Evolutionary conservation across 1,139 yeast species (phyloP).

Genomic region (Protomyces inouyei): DNA sequence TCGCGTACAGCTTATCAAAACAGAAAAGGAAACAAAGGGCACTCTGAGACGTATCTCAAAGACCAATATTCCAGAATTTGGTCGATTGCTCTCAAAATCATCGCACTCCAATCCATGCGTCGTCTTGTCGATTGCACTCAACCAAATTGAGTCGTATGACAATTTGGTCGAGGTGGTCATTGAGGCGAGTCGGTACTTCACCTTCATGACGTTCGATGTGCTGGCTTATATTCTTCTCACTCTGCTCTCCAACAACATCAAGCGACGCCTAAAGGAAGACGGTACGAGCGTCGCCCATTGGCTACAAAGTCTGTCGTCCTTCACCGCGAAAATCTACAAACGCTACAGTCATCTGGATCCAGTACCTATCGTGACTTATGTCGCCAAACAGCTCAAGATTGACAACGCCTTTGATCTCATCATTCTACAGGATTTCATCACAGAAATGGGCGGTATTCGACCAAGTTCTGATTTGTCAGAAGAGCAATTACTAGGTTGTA

Average conservation of each 20-base stretch:
- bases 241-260: slow-evolving; percentile 36
- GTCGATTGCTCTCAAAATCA: slow-evolving; percentile 71
- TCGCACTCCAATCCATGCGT: slow-evolving; percentile 79
- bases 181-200: slow-evolving; percentile 73
- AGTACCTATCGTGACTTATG: slow-evolving; percentile 49
- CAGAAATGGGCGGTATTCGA: slow-evolving; percentile 79
- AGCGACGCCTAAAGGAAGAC: slow-evolving; percentile 60
- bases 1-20: slow-evolving; percentile 59
- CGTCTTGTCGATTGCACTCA: slow-evolving; percentile 47
- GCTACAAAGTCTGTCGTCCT: slow-evolving; percentile 54
- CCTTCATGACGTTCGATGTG: slow-evolving; percentile 79
- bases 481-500: slow-evolving; percentile 61
- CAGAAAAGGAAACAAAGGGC: slow-evolving; percentile 79
- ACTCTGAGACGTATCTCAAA: slow-evolving; percentile 80
- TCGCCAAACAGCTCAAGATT: slow-evolving; percentile 60
- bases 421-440: slow-evolving; percentile 63
- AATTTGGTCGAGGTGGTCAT: slow-evolving; percentile 75
- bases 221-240: slow-evolving; percentile 71
- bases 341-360: slow-evolving; percentile 41
- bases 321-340: slow-evolving; percentile 41
- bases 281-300: slow-evolving; percentile 81
- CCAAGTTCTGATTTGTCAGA: slow-evolving; percentile 59
- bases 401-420: slow-evolving; percentile 62
- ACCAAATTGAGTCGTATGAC: slow-evolving; percentile 80
- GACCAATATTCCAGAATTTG: slow-evolving; percentile 71